Evolutionary conservation across 305 asterid species (phyloP).

Genomic region (Fraxinus sp.): DNA sequence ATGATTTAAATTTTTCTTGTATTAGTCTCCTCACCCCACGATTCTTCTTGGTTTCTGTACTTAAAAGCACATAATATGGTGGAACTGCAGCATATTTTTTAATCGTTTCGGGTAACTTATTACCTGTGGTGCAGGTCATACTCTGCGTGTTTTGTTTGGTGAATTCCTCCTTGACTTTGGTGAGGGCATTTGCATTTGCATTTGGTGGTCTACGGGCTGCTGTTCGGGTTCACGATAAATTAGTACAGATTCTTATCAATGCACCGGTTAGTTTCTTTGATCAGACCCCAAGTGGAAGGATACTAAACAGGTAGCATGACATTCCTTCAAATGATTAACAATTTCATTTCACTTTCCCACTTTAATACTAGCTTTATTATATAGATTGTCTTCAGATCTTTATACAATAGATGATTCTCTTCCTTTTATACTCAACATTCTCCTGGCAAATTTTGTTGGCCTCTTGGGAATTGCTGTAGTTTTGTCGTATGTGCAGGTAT

Average conservation of each 20-base stretch:
- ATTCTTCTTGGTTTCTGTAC: neutral
- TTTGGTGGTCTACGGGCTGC: slow-evolving; percentile 94
- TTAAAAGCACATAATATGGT: neutral
- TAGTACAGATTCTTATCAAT: slow-evolving; percentile 62
- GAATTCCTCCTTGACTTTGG: slow-evolving; percentile 72
- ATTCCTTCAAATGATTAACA: slow-evolving; percentile 17
- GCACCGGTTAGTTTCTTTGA: slow-evolving; percentile 83
- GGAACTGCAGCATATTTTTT: neutral
- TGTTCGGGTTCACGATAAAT: slow-evolving; percentile 59
- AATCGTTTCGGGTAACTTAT: slow-evolving; percentile 17
- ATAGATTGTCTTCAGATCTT: slow-evolving; percentile 92
- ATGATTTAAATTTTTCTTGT: neutral
- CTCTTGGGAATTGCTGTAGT: slow-evolving; percentile 79
- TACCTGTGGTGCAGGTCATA: slow-evolving; percentile 49
- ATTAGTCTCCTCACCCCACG: neutral
- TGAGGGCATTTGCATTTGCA: slow-evolving; percentile 89
- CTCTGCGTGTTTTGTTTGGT: slow-evolving; percentile 72
- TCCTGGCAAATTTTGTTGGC: slow-evolving; percentile 89
- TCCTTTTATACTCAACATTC: slow-evolving; percentile 96
- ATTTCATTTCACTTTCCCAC: neutral
- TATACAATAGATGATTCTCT: slow-evolving; percentile 95
- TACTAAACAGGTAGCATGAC: slow-evolving; percentile 75
- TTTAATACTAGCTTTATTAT: slow-evolving; percentile 35
- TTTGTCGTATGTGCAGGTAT: slow-evolving; percentile 82
- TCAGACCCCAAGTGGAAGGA: slow-evolving; percentile 91